phyloP scores from a whole-genome alignment of 2,329 filamentous ascomycete species.

The Mycosphaerella sp. region DNA sequence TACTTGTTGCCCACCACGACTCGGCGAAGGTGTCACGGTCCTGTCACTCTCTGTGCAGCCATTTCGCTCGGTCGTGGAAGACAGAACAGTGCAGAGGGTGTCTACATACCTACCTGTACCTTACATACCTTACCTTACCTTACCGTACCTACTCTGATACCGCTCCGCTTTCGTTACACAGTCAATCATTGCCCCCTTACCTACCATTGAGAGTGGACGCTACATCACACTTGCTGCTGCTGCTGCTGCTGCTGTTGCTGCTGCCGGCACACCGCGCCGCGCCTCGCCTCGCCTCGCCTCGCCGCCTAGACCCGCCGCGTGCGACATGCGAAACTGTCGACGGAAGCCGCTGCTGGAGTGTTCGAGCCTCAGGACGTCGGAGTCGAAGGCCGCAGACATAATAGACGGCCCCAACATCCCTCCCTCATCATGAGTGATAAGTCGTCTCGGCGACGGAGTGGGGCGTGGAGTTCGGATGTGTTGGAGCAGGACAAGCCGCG shows the following conservation, averaged over 20 bases:
- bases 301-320: background rate
- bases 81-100: too few species aligned
- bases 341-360: background rate
- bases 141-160: too few species aligned
- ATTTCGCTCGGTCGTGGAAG: too few species aligned
- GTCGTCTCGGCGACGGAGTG: conserved; percentile 19
- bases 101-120: too few species aligned
- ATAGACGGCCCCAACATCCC: too few species aligned
- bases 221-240: background rate
- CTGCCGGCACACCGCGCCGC: background rate
- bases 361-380: background rate
- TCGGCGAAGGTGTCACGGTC: too few species aligned
- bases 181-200: too few species aligned
- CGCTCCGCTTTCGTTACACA: too few species aligned
- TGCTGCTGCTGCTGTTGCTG: background rate
- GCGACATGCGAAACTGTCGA: conserved; percentile 9
- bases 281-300: background rate
- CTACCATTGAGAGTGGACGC: background rate
- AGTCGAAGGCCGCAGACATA: background rate
- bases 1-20: too few species aligned
- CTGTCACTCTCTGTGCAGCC: too few species aligned
- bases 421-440: conserved; percentile 15
- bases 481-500: conserved; percentile 7
- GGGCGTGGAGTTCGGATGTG: conserved; percentile 20
- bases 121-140: too few species aligned